These are phyloP conservation scores for Globisporangium viniferum DNA, from an alignment of 352 stramenopile species.

Conservation along the genomic window DNA sequence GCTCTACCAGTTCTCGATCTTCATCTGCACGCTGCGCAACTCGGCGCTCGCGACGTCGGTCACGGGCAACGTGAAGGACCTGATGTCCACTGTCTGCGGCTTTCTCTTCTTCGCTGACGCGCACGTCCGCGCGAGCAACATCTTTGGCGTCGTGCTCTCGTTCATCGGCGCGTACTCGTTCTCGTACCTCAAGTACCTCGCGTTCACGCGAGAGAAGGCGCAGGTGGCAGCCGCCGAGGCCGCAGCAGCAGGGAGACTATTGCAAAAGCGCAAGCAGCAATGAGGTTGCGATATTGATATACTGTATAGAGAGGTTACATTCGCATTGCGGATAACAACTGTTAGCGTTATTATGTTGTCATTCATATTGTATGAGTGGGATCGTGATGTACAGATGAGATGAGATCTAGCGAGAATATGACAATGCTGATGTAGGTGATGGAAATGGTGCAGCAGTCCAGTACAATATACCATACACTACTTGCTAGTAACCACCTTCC, in stretches of 20 bases:
- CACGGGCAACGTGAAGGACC: slow-evolving; percentile 75
- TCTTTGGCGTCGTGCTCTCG: slow-evolving; percentile 56
- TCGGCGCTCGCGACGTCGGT: slow-evolving; percentile 72
- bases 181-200: slow-evolving; percentile 66
- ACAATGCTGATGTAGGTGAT: not conserved
- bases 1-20: slow-evolving; percentile 72
- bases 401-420: not conserved
- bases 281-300: not conserved
- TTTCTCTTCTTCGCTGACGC: slow-evolving; percentile 65
- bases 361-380: not conserved
- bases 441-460: not conserved
- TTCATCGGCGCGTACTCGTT: slow-evolving; percentile 71
- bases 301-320: too few species aligned
- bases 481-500: too few species aligned
- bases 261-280: not conserved
- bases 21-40: slow-evolving; percentile 64
- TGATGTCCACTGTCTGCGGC: slow-evolving; percentile 54
- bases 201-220: slow-evolving; percentile 21
- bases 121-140: slow-evolving; percentile 35
- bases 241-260: not conserved
- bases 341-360: too few species aligned
- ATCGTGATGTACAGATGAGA: not conserved
- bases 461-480: too few species aligned
- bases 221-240: not conserved
- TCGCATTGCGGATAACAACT: too few species aligned